Evolutionary conservation across 805 yeast species (phyloP).

Genomic region (Kazachstania taianensis): DNA sequence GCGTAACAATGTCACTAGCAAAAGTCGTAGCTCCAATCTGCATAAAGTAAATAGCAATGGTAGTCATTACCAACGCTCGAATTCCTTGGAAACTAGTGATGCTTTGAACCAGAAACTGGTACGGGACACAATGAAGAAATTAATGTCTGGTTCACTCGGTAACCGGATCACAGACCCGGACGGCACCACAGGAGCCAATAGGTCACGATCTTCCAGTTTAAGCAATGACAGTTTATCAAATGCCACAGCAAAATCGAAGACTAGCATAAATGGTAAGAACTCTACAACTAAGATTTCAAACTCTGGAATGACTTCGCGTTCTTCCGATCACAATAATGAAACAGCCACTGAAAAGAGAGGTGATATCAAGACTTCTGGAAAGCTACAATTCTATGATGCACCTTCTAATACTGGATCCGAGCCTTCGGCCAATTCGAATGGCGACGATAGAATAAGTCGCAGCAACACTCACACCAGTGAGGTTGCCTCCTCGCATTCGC

Average conservation of each 20-base stretch:
- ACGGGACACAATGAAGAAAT: constrained; percentile 16
- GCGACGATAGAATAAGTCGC: too few species aligned
- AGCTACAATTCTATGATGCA: background rate
- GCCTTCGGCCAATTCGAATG: too few species aligned
- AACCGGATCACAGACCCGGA: background rate
- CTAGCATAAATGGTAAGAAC: background rate
- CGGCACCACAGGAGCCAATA: constrained; percentile 1
- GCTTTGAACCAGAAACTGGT: constrained; percentile 20
- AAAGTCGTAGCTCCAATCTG: constrained; percentile 1
- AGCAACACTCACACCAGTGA: too few species aligned
- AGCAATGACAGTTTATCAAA: background rate
- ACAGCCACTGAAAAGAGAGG: background rate
- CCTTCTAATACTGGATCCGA: too few species aligned
- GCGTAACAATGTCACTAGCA: background rate
- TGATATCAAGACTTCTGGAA: background rate
- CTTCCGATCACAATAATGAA: background rate
- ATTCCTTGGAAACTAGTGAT: constrained; percentile 25
- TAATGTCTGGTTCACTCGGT: constrained; percentile 7
- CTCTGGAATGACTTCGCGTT: background rate
- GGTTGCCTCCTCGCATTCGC: background rate
- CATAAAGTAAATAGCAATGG: constrained; percentile 1
- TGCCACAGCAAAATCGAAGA: background rate
- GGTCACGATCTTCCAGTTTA: constrained; percentile 5
- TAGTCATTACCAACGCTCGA: constrained; percentile 15
- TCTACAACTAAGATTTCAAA: background rate